Evolutionary conservation across 2,329 filamentous ascomycete species (phyloP), one percentile per base, ranked within the genome.

Genomic region (Microsporum canis): DNA sequence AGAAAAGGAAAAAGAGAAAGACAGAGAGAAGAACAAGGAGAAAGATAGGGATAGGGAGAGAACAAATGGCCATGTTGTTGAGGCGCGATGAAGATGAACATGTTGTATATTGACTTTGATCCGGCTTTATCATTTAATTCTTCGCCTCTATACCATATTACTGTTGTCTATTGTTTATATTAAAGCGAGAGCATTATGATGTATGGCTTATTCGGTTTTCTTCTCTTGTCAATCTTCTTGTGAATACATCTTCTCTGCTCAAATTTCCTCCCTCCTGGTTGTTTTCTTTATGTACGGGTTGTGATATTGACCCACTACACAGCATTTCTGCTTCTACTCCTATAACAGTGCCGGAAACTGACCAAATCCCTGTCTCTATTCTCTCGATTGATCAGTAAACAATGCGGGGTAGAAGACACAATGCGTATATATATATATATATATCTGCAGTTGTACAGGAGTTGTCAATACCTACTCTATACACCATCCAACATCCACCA

Each of bases 1-100:
- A n/a, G 27, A 58, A 53, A 36, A 12, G 49, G 61, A 59, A 47
- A 57, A 47, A 14, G 59, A 63, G 49, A 43, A n/a, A 57, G 58
- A 45, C 27, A 53, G 49, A 34, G 45, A 49, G 7, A 49, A 31
- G 45, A 31, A 49, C 23, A 17, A 23, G 17, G 39, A 17, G 39
- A 7, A 5, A 43, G 39, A 43, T 7, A 43, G 39, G n/a, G 39
- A 17, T 5, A 43, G 27, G 3, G 49, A 53, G 23, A 53, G 49
- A 53, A 29, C 27, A 27, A 47, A 5, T 3, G 23, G 43, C 23
- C 43, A 47, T 27, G 43, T 47, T 29, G 43, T 47, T 47, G 43
- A 47, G 43, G 43, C 43, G 23, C 43, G 43, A 23, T 47, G 23
- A 47, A 47, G 39, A 41, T 8, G 39, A 41, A 23, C 17, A 23